phyloP scores from a whole-genome alignment of 2,329 filamentous ascomycete genomes.

The Epichloe sp. region DNA sequence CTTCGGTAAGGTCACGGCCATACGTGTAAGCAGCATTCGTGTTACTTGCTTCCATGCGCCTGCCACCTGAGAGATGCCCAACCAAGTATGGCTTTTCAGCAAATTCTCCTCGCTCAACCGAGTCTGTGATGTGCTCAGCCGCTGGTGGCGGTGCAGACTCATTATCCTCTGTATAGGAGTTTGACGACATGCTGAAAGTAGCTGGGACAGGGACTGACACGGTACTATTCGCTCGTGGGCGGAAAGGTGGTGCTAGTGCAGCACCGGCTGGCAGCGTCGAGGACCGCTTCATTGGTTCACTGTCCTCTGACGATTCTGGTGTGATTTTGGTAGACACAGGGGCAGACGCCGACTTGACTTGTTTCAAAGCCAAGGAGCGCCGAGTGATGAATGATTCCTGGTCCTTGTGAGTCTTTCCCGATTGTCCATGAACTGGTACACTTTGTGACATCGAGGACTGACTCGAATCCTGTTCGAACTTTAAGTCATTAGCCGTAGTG shows the following conservation, averaged over 20 bases:
- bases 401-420: slow-evolving; percentile 4
- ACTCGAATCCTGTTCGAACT: slow-evolving; percentile 6
- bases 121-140: slow-evolving; percentile 3
- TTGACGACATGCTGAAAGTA: neutral
- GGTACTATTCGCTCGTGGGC: slow-evolving; percentile 22
- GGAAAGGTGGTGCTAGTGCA: slow-evolving; percentile 36
- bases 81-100: slow-evolving; percentile 38
- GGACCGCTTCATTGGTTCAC: slow-evolving; percentile 19
- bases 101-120: slow-evolving; percentile 6
- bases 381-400: slow-evolving; percentile 9
- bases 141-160: neutral
- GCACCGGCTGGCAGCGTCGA: slow-evolving; percentile 31
- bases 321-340: slow-evolving; percentile 10
- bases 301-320: slow-evolving; percentile 8
- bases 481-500: slow-evolving; percentile 8
- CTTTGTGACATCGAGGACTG: slow-evolving; percentile 8
- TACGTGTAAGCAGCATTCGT: slow-evolving; percentile 43
- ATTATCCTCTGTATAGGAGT: slow-evolving; percentile 2
- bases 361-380: slow-evolving; percentile 14
- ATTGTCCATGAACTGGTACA: slow-evolving; percentile 5
- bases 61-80: slow-evolving; percentile 34
- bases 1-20: slow-evolving; percentile 40
- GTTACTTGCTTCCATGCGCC: slow-evolving; percentile 26
- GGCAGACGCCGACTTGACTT: slow-evolving; percentile 15
- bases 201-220: slow-evolving; percentile 7